Conservation (phyloP, 352 stramenopile genomes). For the Globisporangium paroecandrum region DNA sequence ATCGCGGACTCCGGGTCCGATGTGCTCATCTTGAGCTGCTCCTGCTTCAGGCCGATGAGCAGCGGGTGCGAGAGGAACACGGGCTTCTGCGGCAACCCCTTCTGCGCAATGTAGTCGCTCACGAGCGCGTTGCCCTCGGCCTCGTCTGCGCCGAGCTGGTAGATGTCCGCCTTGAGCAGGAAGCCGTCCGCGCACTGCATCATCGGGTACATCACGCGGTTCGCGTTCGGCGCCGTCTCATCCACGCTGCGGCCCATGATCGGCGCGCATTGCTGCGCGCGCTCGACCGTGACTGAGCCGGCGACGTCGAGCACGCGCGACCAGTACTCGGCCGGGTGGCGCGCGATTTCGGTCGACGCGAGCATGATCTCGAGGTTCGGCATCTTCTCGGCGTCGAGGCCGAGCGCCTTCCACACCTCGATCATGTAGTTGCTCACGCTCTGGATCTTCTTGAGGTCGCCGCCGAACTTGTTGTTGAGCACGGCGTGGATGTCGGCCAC, state of each 20-base stretch:
- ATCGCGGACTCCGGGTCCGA: conserved; percentile 97
- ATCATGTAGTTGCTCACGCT: conserved; percentile 95
- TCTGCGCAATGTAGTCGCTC: conserved; percentile 95
- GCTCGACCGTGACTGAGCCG: conserved; percentile 83
- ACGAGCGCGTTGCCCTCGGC: conserved; percentile 94
- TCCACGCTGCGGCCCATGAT: conserved; percentile 96
- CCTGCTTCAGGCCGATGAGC: conserved; percentile 97
- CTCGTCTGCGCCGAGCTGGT: conserved; percentile 98
- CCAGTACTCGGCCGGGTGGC: conserved; percentile 90
- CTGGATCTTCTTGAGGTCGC: conserved; percentile 96
- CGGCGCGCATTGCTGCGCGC: conserved; percentile 97
- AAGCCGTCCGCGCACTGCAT: conserved; percentile 99
- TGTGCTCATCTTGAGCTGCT: conserved; percentile 99
- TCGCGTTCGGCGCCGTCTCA: conserved; percentile 86
- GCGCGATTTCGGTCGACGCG: conserved; percentile 94
- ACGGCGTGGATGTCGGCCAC: conserved; percentile 99
- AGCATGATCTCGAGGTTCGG: conserved; percentile 97
- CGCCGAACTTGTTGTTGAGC: conserved; percentile 99
- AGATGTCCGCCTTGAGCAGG: conserved; percentile 98
- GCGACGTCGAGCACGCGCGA: conserved; percentile 91
- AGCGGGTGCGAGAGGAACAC: conserved; percentile 98
- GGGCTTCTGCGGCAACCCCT: conserved; percentile 63
- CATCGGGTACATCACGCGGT: conserved; percentile 94
- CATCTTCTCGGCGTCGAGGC: conserved; percentile 90
- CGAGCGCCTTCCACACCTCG: conserved; percentile 98